Percentiles rank a stretch among this genome's conserved stretches.
Conservation (phyloP, 164 flowering plant species). For the Magnolia officinalis region DNA sequence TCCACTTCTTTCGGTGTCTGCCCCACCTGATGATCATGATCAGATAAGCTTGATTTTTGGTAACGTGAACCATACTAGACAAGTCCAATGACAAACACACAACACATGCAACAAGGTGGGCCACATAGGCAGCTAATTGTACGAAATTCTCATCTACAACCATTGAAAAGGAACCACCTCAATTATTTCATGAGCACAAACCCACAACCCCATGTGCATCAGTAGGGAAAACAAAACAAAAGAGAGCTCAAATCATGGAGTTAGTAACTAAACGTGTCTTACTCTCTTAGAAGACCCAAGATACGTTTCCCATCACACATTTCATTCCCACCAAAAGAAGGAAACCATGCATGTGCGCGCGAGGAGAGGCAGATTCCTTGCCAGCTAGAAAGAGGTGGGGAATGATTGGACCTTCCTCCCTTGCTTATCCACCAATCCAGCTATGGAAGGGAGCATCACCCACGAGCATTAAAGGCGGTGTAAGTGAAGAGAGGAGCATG, state of each 20-base stretch:
- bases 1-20: too few relatives aligned
- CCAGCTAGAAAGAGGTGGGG: conserved; percentile 33
- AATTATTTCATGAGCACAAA: neutral
- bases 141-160: too few relatives aligned
- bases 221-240: neutral
- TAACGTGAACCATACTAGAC: too few relatives aligned
- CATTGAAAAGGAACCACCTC: neutral
- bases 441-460: conserved; percentile 22
- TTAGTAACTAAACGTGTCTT: neutral
- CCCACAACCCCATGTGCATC: neutral
- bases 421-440: conserved; percentile 43
- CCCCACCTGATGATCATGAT: too few relatives aligned
- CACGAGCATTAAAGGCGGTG: conserved; percentile 24
- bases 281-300: neutral
- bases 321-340: neutral
- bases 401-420: conserved; percentile 31
- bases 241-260: neutral
- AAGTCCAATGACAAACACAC: too few relatives aligned
- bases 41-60: too few relatives aligned
- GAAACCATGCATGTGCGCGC: neutral
- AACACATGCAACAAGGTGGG: neutral
- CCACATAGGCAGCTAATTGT: neutral
- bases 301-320: neutral
- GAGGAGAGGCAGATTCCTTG: conserved; percentile 16
- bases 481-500: conserved; percentile 21